Percentiles rank a stretch among this genome's conserved stretches.
Evolutionary conservation across 768 basidiomycete species (phyloP).

Genomic region (Lyophyllum atratum): DNA sequence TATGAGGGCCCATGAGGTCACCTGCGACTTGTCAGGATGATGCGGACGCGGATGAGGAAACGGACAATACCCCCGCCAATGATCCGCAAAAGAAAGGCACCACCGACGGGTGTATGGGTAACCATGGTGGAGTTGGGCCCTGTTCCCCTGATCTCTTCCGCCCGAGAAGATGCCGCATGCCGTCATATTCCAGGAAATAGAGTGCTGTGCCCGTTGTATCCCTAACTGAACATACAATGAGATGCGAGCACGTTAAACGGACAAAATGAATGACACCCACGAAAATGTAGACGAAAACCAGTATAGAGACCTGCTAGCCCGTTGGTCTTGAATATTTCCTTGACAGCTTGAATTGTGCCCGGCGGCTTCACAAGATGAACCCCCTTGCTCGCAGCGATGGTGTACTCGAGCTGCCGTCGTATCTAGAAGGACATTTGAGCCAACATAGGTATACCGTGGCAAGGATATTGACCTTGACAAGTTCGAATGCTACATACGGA

Average conservation of each 20-base stretch:
- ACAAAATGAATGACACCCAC: conserved; percentile 41
- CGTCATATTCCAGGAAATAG: conserved; percentile 95
- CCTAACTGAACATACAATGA: conserved; percentile 53
- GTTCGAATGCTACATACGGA: conserved; percentile 73
- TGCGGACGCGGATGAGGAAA: conserved; percentile 29
- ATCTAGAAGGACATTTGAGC: conserved; percentile 49
- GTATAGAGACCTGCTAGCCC: conserved; percentile 75
- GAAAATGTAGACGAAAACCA: conserved; percentile 85
- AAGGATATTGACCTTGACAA: conserved; percentile 74
- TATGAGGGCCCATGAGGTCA: conserved; percentile 85
- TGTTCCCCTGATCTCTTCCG: conserved; percentile 78
- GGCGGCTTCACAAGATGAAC: conserved; percentile 74
- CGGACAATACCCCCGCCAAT: conserved; percentile 69
- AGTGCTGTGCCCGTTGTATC: conserved; percentile 89
- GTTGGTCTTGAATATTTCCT: conserved; percentile 68
- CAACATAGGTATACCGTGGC: neutral
- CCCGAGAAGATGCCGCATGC: conserved; percentile 85
- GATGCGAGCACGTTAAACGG: neutral
- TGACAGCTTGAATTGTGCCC: conserved; percentile 75
- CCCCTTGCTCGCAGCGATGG: conserved; percentile 83
- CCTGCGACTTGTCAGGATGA: conserved; percentile 31
- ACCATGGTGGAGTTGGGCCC: conserved; percentile 79
- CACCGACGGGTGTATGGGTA: conserved; percentile 76
- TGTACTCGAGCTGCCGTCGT: conserved; percentile 88
- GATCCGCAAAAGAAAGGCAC: conserved; percentile 93